Evolutionary conservation across 2,329 filamentous ascomycete species (phyloP), one percentile per base, ranked within the genome.

Genomic region (Didymella keratinophila): DNA sequence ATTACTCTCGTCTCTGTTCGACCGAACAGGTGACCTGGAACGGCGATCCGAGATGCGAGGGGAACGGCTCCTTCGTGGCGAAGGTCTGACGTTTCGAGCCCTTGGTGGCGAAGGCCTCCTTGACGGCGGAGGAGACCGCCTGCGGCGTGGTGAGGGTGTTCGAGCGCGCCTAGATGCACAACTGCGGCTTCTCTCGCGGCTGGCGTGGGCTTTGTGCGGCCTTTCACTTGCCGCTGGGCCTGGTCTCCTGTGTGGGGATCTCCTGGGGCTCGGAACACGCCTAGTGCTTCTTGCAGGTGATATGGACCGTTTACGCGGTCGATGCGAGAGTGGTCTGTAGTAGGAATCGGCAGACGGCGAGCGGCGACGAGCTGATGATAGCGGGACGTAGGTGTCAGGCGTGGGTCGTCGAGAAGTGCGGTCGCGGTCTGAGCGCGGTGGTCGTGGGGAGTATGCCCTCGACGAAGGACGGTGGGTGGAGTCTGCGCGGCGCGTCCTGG

Each of bases 261-360:
- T 66, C 20, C 68, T 58, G 7, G 70, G 66, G 5, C 70, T 71
- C 30, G 66, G 67, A 50, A 69, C 70, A 59, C 73, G 69, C 53
- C 69, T 67, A 20, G 69, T 65, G 41, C 64, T 70, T 58, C 70
- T 69, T 18, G 73, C 72, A 27, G 71, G 69, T 25, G 74, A 71
- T 45, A 53, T 21, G 14, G 75, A 76, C 48, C 74, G 67, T 65
- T 71, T 73, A 43, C 75, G 69, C 46, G 60, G 60, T 55, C 72
- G 68, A 48, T 67, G 66, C 36, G 73, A 61, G 36, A 70, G 69
- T 21, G 68, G 65, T 52, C 71, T 65, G 62, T 78, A 77, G 51
- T 72, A 67, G 28, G 76, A 77, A 43, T 80, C 78, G 58, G 63
- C 67, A 14, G 79, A 81, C 14, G 69, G 76, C 34, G 79, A 81